A percentile compares a stretch with the other conserved stretches of the same genome.
phyloP scores from a whole-genome alignment of 169 alveolate species.

The Cryptosporidium tyzzeri region DNA sequence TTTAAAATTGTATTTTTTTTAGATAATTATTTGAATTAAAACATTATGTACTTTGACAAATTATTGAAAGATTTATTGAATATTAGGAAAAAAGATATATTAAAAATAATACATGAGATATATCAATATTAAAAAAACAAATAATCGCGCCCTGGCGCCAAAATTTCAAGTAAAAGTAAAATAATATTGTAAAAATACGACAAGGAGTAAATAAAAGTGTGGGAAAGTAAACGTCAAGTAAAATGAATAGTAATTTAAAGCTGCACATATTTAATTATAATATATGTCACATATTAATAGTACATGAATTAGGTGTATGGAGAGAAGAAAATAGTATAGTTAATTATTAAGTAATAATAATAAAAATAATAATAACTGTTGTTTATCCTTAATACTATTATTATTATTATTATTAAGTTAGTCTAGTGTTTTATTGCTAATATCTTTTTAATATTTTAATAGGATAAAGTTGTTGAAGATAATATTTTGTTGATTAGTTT shows the following conservation, averaged over 20 bases:
- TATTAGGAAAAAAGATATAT: no score
- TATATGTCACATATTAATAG: background rate
- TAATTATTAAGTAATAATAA: background rate
- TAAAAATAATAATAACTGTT: no score
- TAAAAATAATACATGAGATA: no score
- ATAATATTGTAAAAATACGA: background rate
- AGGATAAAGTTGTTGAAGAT: conserved; percentile 1
- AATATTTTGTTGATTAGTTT: conserved; percentile 18
- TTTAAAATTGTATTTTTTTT: background rate
- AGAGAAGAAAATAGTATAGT: background rate
- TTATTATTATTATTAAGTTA: background rate
- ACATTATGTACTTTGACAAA: no score
- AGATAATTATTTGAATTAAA: background rate
- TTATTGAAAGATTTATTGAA: no score
- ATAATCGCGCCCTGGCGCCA: conserved; percentile 27
- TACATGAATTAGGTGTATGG: background rate
- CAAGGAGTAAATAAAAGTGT: conserved; percentile 3
- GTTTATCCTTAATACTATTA: no score
- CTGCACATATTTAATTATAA: background rate
- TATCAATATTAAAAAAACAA: background rate
- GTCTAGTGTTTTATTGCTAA: conserved; percentile 7
- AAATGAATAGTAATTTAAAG: background rate
- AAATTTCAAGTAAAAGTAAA: background rate
- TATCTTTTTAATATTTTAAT: background rate
- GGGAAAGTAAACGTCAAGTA: conserved; percentile 31